Evolutionary conservation across 805 yeast species (phyloP).

Genomic region (Kuraishia hungarica): DNA sequence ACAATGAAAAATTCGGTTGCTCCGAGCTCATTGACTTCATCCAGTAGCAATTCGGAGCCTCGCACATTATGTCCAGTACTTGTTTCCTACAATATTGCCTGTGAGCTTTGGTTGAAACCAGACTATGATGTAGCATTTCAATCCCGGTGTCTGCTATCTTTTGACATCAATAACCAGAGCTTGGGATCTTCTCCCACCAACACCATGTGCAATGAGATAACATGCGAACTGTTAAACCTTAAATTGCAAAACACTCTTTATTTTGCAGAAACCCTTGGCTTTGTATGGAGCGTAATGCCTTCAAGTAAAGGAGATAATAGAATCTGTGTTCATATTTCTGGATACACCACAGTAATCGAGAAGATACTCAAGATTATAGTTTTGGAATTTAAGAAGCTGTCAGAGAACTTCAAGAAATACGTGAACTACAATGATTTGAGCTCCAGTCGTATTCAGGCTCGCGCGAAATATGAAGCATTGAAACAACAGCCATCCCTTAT

Average conservation of each 20-base stretch:
- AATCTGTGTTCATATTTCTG: slow-evolving; percentile 42
- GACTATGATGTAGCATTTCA: slow-evolving; percentile 19
- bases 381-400: slow-evolving; percentile 18
- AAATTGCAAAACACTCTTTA: slow-evolving; percentile 35
- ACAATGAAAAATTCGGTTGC: background rate
- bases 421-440: slow-evolving; percentile 29
- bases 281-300: slow-evolving; percentile 47
- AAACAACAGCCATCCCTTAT: slow-evolving; percentile 34
- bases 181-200: slow-evolving; percentile 25
- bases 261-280: slow-evolving; percentile 45
- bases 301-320: slow-evolving; percentile 47
- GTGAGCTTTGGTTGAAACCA: slow-evolving; percentile 45
- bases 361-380: slow-evolving; percentile 26
- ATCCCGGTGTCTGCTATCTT: slow-evolving; percentile 29
- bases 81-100: slow-evolving; percentile 16
- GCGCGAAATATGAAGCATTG: slow-evolving; percentile 38
- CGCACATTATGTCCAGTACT: background rate
- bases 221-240: slow-evolving; percentile 37
- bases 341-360: slow-evolving; percentile 34
- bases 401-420: slow-evolving; percentile 4
- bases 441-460: slow-evolving; percentile 36
- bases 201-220: slow-evolving; percentile 43
- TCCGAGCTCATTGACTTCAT: background rate
- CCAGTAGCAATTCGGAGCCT: background rate
- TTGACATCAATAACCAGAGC: slow-evolving; percentile 31